Evolutionary conservation across 2,329 filamentous ascomycete genomes (phyloP), one percentile per base, ranked within the genome.

Genomic region (Hymenoscyphus scutula): DNA sequence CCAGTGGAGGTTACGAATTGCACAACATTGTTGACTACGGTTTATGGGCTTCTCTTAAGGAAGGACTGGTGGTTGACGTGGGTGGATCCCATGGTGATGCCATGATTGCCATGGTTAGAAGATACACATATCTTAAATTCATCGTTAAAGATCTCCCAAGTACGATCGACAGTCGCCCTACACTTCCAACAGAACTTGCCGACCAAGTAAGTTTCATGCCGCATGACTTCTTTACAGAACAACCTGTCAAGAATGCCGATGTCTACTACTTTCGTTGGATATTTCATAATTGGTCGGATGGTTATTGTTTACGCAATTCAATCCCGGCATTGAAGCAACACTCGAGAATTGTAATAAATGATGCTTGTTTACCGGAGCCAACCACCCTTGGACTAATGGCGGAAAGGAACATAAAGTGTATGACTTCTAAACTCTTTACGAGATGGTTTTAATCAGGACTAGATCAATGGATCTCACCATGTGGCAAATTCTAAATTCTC

Each of bases 251-350:
- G 17, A 58, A 67, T 15, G 80, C 76, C 4, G 76, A 78, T 37
- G 73, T 79, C n/a, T 82, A 80, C 69, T 72, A 81, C 60, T 71
- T 82, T 60, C 77, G 78, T 25, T 74, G 75, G 69, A 79, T 82
- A 61, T 70, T 82, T 38, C 80, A 82, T 67, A 78, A 82, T 69
- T 81, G 78, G 77, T 75, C 79, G 0, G 78, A 81, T 37, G 71
- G 73, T 17, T 72, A 77, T 57, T 69, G 69, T 3, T 66, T 74
- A 25, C 68, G 71, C 51, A 73, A 70, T 6, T 65, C 81, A 30
- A 66, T 77, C 0, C 77, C 78, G 0, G 74, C 78, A 30, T 63
- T 81, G 64, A 75, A 79, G 67, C 71, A 76, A 10, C 73, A 80
- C 41, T 72, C 77, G 23, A 67, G 74, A 48, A 70, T 83, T 13